Evolutionary conservation across 2,329 filamentous ascomycete species (phyloP), one percentile per base, ranked within the genome.

Genomic region (Lizonia empirigonia): DNA sequence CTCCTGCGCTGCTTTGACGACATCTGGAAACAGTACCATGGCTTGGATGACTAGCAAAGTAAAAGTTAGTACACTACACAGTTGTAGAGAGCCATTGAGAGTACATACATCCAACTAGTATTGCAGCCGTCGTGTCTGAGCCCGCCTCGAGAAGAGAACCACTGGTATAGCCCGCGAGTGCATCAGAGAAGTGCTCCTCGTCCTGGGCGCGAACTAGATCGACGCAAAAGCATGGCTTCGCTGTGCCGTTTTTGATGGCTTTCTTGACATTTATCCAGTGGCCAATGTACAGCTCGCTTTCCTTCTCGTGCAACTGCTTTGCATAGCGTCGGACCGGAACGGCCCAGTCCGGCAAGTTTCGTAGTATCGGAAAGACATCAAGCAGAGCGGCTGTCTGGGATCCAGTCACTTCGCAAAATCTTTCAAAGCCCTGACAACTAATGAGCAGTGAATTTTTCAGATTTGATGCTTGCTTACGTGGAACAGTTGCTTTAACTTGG

Each of bases 321-420:
- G 77, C 78, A 20, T 76, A 69, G 20, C 58, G 64, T 18, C 70
- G 69, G 18, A 69, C 58, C 0, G 78, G 77, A n/a, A 64, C 12
- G 0, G 58, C 46, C 12, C 45, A 49, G 10, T 58, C 59, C 2
- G 66, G 65, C 6, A 84, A 67, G 2, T 55, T 50, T 15, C 77
- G 70, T 1, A 82, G 56, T 0, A 77, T 44, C 0, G 80, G 80
- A 45, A 75, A 82, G 13, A 76, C 65, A 50, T 82, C 78, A 3
- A 80, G 62, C 1, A 81, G 50, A 0, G 74, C 74, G 0, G 79
- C 77, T 0, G 69, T 68, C 5, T 75, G 68, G 12, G 74, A 74
- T 53, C 75, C 73, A 42, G 71, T 74, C 34, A 79, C 62, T n/a
- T 71, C 66, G 10, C 72, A 69, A 30, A 80, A 78, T 36, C 76